Evolutionary conservation across 495 filamentous ascomycete species (phyloP), one percentile per base, ranked within the genome.

Genomic region (Hypoxylon perforatum): DNA sequence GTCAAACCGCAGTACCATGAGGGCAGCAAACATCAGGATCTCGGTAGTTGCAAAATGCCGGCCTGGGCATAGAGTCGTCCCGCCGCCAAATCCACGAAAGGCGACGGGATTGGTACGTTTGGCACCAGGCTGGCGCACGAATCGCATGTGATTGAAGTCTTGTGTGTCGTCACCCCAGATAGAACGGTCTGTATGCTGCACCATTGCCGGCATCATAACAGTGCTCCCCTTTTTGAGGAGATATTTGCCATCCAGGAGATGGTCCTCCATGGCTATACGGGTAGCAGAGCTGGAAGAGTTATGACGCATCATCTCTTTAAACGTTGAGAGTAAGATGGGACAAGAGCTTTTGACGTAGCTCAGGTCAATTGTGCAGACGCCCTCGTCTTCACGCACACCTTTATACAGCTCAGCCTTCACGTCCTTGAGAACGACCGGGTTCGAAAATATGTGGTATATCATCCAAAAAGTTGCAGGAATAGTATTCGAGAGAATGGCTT

Each of bases 131-230:
- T 39, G 19, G 8, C 49, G 55, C 7, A 67, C 12, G 54, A 75
- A 75, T 17, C 73, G 47, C 23, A 36, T 50, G 17, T 65, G 64
- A 42, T 68, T 28, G 47, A 76, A 76, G n/a, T n/a, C 17, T 71
- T 38, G 4, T 44, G 57, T 4, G 66, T 74, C 59, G 79, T 61
- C 41, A 19, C 82, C 81, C 81, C 80, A 84, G 1, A 61, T 25
- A 1, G 42, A 28, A 1, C 18, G 47, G 18, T 61, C 33, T 28
- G 8, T 61, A 42, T 75, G 74, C 38, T 73, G 60, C 4, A 48
- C 61, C 1, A 7, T 21, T 0, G 41, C 49, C 3, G 70, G 71
- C 15, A 78, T 67, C 22, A 66, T 11, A 12, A 75, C 28, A 2
- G 63, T 60, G 35, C 35, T 49, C 3, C 65, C 68, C 54, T 42